Evolutionary conservation across 2,329 filamentous ascomycete species (phyloP), one percentile per base, ranked within the genome.

Genomic region (Fusarium sp.): DNA sequence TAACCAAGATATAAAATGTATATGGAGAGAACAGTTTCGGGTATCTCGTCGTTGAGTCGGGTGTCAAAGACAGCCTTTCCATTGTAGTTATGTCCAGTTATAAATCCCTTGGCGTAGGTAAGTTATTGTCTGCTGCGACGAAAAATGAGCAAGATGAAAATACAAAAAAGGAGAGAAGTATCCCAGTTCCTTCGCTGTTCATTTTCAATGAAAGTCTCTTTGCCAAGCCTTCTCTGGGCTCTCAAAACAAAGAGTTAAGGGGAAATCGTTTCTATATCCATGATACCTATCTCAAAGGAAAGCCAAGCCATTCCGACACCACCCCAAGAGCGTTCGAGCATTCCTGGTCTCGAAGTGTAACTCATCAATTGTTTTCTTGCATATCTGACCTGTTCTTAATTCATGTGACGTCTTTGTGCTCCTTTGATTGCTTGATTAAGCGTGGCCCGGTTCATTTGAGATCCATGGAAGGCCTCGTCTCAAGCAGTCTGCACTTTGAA

Each of bases 1-100:
- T 71, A 72, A 15, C 59, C 65, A 11, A 73, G 59, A 31, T 58
- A 61, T 56, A 73, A 72, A 29, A 50, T 61, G 49, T 72, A 64
- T 21, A 35, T 53, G 11, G 41, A 56, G 18, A 64, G 50, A n/a
- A 33, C 10, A 7, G 36, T 47, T 15, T 60, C 55, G 18, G 60
- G 56, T 14, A 72, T 35, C 18, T 66, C 36, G 17, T 67, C 61
- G 18, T 43, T 27, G 39, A 70, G 55, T 33, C 20, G 46, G 33
- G 64, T 67, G 47, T 69, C 57, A 29, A 72, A 69, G 37, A 72
- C 50, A 11, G 67, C 66, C 40, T 70, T 58, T 42, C 67, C 71
- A n/a, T 62, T 20, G 2, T 62, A 29, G 29, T 69, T 55, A 18
- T 73, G 69, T 11, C 52, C 46, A 37, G 71, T 72, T 20, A 73